A percentile compares a stretch with the other conserved stretches of the same genome.
phyloP scores from a whole-genome alignment of 2,329 filamentous ascomycete genomes.

The Talaromyces sp. region DNA sequence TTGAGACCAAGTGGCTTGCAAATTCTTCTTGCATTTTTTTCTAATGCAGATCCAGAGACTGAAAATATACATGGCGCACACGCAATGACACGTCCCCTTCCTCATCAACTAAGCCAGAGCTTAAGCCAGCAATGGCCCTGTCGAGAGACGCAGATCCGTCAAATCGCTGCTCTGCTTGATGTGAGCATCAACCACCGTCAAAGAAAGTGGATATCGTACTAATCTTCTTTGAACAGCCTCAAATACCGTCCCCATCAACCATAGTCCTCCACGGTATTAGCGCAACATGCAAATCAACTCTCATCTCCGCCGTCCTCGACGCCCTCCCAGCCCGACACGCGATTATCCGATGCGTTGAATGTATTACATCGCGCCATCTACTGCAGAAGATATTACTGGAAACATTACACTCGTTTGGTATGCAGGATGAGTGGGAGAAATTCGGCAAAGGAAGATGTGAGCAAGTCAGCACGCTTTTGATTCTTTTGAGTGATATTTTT shows the following conservation, averaged over 20 bases:
- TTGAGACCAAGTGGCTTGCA: too few species aligned
- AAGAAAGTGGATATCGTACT: not conserved
- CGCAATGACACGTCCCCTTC: conserved; percentile 24
- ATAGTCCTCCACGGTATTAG: conserved; percentile 80
- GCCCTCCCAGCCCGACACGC: conserved; percentile 52
- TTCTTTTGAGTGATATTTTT: conserved; percentile 59
- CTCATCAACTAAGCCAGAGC: conserved; percentile 32
- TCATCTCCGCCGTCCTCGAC: conserved; percentile 63
- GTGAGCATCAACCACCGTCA: conserved; percentile 27
- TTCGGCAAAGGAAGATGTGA: conserved; percentile 65
- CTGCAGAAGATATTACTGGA: conserved; percentile 46
- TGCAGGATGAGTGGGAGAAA: conserved; percentile 42
- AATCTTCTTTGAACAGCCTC: conserved; percentile 25
- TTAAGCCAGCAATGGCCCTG: conserved; percentile 44
- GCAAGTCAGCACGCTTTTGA: conserved; percentile 71
- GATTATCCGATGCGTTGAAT: conserved; percentile 44
- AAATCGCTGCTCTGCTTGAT: conserved; percentile 41
- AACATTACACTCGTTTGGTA: conserved; percentile 35
- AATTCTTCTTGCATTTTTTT: too few species aligned
- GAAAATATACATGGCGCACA: not conserved
- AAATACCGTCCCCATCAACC: conserved; percentile 65
- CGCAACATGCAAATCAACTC: conserved; percentile 78
- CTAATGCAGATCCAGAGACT: not conserved
- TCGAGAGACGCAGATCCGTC: conserved; percentile 41
- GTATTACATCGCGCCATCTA: conserved; percentile 46